Base-by-base conservation (phyloP, 768 basidiomycete genomes). In the Rhodosporidiobolus sp. region DNA sequence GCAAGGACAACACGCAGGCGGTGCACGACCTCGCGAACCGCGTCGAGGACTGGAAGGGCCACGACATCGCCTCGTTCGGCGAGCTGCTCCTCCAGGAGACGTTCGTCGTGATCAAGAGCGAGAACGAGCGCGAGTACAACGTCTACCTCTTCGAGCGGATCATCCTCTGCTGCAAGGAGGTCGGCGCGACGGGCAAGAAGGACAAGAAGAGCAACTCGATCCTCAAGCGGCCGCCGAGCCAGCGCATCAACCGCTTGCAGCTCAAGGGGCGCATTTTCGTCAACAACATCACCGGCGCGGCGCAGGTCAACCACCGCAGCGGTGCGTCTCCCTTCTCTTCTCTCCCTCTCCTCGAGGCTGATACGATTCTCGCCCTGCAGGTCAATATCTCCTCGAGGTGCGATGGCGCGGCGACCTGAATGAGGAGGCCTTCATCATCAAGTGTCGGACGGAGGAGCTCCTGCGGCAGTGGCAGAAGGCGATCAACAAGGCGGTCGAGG, bases 101-200 rank as follows among this genome's bases (percentile, higher is more conserved):
- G 67, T 98, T 98, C 81, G 88, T 89, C 69, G 96, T 98, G 69
- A 95, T 90, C 77, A 99, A 98, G 82, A 90, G 89, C 60, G 94
- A 94, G 70, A 90, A 94, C 78, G 94, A 97, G 80, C 87, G 96
- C 77, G 96, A 99, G 81, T 98, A 98, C 78, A 93, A 95, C 77
- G 94, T 99, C 69, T 99, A 97, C 85, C 85, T 99, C 48, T 99
- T 99, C 76, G 94, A 98, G 83, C 93, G 93, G 83, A 99, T 99
- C 81, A 93, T 99, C 76, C 86, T 98, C 30, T 99, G 96, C 82
- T 98, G 96, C 85, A 98, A 98, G 81, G 96, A 98, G 81, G 89
- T 90, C 11, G 84, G 85, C 48, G 87, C 85, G 72, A 85, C 86
- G 52, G 81, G 79, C 67, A 87, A 86, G 81, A 91, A 92, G 82